Evolutionary conservation across 371 early-diverging fungal genomes (phyloP), one percentile per base, ranked within the genome.

Genomic region (Mycotypha africana): DNA sequence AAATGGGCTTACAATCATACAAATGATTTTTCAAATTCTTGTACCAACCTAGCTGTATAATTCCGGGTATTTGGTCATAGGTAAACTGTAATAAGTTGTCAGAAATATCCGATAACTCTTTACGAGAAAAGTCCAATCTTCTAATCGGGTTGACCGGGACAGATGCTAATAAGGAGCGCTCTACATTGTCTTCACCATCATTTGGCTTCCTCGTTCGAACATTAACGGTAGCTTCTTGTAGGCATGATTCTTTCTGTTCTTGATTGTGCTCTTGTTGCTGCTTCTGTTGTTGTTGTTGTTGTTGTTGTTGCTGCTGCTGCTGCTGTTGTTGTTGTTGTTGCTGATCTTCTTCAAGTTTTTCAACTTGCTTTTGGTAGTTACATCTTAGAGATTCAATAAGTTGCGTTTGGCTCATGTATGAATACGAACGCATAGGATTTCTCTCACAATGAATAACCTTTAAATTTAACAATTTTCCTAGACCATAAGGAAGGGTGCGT

Each of bases 391-490:
- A 54, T 47, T 74, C 71, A 38, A 83, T 61, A 15, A 83, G 47
- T 6, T 70, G 72, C 1, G 68, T 60, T 11, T 68, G 72, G 3
- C 70, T 60, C 28, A 76, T 79, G 16, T 68, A 64, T 3, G 62
- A 56, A 19, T 65, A 57, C 23, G 78, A 67, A 15, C 73, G 56
- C 45, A 82, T 48, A 3, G 74, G 76, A 41, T 84, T 84, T 11
- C 81, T 81, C 42, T 79, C 78, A 65, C 73, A 78, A 1, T 56
- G 58, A 28, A 84, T 55, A 10, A 67, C 56, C 14, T 68, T 58
- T 38, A 88, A 44, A 10, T 70, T 54, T 7, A 49, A 31, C 38
- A 87, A 51, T 23, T 61, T 51, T 2, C 84, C 82, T 12, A 88
- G 54, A 34, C 75, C 76, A 6, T 74, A 58, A 7, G 80, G 81